Evolutionary conservation across 768 basidiomycete genomes (phyloP), one percentile per base, ranked within the genome.

Genomic region (Psilocybe tampanensis): DNA sequence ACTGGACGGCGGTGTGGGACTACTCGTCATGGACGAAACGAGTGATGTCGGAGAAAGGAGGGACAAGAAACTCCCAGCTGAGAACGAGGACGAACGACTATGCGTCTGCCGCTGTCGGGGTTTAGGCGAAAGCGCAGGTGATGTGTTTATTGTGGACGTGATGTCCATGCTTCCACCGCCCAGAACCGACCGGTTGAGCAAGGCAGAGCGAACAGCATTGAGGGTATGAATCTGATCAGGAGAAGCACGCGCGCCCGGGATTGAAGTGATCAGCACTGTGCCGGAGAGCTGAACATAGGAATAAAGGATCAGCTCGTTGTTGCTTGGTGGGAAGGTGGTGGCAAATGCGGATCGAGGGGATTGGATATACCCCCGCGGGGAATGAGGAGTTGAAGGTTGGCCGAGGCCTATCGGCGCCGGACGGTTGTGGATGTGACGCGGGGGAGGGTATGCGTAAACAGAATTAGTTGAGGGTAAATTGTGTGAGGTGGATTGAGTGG

Each of bases 91-190:
- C 0, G 86, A 79, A 2, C 86, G 80, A 2, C 72, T 71, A 43
- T 85, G 84, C 11, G 75, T 70, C 5, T 68, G 74, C 57, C 68
- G 45, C 36, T 67, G 61, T 45, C 67, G 62, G 48, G 62, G 68
- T 55, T 54, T 52, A 11, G 64, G 55, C 21, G 56, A 61, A 11
- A 23, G 6, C 24, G 63, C 52, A 32, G 52, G 55, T 0, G 68
- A 66, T 4, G 67, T 62, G 29, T 68, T 63, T 34, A 78, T 66
- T 1, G 79, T 79, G 0, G 81, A 78, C 6, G 84, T 80, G 44
- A 92, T 90, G 62, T 91, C 88, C 89, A 92, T 92, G 62, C 88
- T 85, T 6, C 91, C 90, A 1, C 90, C 90, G 15, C 89, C 89
- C 0, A 88, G 72, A 4, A 81, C 74, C 18, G 77, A 67, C 1